Evolutionary conservation across 2,329 filamentous ascomycete genomes (phyloP), one percentile per base, ranked within the genome.

Genomic region (Pezizomycotina sp.): DNA sequence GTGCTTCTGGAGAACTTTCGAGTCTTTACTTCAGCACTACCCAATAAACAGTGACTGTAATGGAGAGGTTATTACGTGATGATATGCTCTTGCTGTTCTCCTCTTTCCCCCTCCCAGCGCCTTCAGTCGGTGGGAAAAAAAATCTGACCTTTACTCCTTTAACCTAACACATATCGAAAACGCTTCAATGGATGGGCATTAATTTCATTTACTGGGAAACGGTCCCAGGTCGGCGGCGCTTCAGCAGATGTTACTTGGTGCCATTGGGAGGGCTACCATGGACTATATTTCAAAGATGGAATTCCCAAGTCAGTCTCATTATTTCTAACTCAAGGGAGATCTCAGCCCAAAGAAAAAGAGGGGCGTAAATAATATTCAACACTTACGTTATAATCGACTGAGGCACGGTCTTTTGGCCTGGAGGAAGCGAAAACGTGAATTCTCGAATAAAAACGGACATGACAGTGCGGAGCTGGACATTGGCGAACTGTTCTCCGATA

Each of bases 401-500:
- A 62, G 74, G 67, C 23, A 80, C 65, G 0, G 61, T 60, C 35
- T 60, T 60, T 42, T 58, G 63, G 0, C 67, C 71, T 35, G 69
- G 64, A 4, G 66, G 46, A 27, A 72, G 75, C 30, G 53, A 58
- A 27, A 79, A 61, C 52, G 64, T 69, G 51, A 79, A 66, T 30
- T 70, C 59, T 7, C 73, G 60, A 6, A 79, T 65, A 42, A 79
- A 55, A 0, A 65, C 70, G 0, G 66, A 64, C 15, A 79, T 56
- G 42, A 81, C 78, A 6, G 70, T 69, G 10, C 65, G 64, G 26
- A 81, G 53, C 51, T 81, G 76, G 27, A 77, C 56, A 49, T 80
- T 79, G 0, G 76, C 75, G 54, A 80, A 81, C 53, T 78, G 75
- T 59, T 81, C 77, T 12, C 77, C 77, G 40, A 82, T 78, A 49